phyloP scores from a whole-genome alignment of 306 rosid genomes.

The Ziziphus jujuba region DNA sequence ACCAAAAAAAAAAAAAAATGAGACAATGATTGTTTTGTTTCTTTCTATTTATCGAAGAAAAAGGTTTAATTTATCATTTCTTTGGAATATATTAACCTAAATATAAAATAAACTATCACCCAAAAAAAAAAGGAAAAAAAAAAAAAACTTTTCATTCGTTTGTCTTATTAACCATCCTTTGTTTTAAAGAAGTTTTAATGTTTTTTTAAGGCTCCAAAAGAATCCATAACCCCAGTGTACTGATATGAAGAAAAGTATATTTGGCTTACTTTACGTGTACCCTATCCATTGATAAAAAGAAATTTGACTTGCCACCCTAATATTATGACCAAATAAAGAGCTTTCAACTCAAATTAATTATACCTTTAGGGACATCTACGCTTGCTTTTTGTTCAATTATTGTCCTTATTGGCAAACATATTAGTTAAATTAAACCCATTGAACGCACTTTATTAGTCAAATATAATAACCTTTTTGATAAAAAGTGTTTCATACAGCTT shows the following conservation, averaged over 20 bases:
- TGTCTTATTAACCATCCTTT: not conserved
- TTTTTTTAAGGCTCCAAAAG: not conserved
- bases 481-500: slow-evolving; percentile 17
- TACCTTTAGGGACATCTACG: slow-evolving; percentile 21
- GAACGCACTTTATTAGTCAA: slow-evolving; percentile 29
- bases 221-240: not conserved
- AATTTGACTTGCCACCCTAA: too few species aligned
- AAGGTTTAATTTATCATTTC: too few species aligned
- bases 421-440: too few species aligned
- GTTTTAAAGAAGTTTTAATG: not conserved
- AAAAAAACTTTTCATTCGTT: too few species aligned
- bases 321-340: not conserved
- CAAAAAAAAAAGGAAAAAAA: too few species aligned
- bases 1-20: too few species aligned
- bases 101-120: too few species aligned
- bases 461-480: slow-evolving; percentile 33
- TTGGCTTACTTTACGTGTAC: too few species aligned
- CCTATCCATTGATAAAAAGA: too few species aligned
- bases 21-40: too few species aligned
- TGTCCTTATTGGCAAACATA: not conserved
- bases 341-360: not conserved
- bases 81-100: too few species aligned
- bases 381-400: slow-evolving; percentile 20
- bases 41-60: too few species aligned
- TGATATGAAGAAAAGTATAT: not conserved